Conservation (phyloP, 2,329 filamentous ascomycete species). For the Simplicillium sp. region DNA sequence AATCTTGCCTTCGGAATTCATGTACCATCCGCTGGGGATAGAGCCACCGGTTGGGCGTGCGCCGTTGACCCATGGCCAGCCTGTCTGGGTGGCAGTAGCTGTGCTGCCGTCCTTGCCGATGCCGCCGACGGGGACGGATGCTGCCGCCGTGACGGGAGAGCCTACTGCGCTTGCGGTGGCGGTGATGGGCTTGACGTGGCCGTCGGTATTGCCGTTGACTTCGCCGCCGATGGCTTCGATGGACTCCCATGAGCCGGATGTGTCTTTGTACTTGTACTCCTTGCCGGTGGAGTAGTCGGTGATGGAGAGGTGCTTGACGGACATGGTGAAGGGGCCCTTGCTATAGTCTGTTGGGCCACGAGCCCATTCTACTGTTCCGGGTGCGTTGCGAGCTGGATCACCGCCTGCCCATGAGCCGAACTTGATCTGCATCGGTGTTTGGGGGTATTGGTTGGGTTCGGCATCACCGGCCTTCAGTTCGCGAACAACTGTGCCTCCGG, state of each 20-base stretch:
- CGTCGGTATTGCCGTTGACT: constrained; percentile 59
- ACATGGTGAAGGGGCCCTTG: constrained; percentile 78
- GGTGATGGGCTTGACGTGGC: constrained; percentile 34
- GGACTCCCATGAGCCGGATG: constrained; percentile 68
- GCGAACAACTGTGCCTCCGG: constrained; percentile 68
- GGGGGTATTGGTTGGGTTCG: constrained; percentile 70
- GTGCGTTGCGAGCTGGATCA: constrained; percentile 60
- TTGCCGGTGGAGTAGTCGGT: constrained; percentile 90
- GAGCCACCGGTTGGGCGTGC: constrained; percentile 41
- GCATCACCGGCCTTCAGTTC: constrained; percentile 63
- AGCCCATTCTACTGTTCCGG: constrained; percentile 85
- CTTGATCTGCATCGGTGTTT: constrained; percentile 91
- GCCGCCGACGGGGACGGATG: constrained; percentile 60
- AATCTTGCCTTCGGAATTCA: constrained; percentile 71
- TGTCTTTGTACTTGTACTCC: constrained; percentile 73
- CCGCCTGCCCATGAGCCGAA: constrained; percentile 90
- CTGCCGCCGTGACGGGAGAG: constrained; percentile 53
- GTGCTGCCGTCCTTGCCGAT: constrained; percentile 47
- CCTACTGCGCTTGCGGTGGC: constrained; percentile 51
- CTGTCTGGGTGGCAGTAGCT: constrained; percentile 45
- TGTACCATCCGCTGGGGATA: constrained; percentile 73
- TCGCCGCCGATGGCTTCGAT: constrained; percentile 73
- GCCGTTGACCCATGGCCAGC: constrained; percentile 59
- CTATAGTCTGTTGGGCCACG: constrained; percentile 77
- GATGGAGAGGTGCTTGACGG: constrained; percentile 64